These are phyloP conservation scores for Lentinula aciculospora DNA, from an alignment of 768 basidiomycete species.

Conservation along the genomic window DNA sequence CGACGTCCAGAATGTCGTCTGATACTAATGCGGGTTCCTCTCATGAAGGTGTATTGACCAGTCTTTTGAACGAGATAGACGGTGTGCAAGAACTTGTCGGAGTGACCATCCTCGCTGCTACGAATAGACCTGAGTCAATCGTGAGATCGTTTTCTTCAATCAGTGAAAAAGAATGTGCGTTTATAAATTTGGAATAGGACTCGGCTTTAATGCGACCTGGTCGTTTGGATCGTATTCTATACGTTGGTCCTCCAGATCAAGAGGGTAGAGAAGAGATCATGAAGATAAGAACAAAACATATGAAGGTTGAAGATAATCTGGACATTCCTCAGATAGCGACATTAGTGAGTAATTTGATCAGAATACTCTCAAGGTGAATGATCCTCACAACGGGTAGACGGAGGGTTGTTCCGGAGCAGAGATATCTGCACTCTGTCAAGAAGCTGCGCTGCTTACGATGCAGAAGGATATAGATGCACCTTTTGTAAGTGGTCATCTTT, in stretches of 20 bases:
- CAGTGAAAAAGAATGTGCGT: not conserved
- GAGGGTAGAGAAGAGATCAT: constrained; percentile 81
- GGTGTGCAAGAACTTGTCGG: constrained; percentile 92
- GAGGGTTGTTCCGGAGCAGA: constrained; percentile 97
- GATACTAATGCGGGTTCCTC: constrained; percentile 48
- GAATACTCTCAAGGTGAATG: not conserved
- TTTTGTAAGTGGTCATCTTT: constrained; percentile 43
- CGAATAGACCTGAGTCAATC: constrained; percentile 91
- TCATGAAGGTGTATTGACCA: constrained; percentile 89
- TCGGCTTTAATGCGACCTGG: constrained; percentile 94
- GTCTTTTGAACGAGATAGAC: constrained; percentile 96
- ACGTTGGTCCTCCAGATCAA: constrained; percentile 88
- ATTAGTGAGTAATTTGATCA: constrained; percentile 44
- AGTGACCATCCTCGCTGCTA: constrained; percentile 95
- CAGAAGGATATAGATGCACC: constrained; percentile 74
- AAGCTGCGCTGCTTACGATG: constrained; percentile 93
- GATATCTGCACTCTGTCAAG: constrained; percentile 87
- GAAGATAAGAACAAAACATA: constrained; percentile 65
- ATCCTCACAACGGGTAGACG: constrained; percentile 44
- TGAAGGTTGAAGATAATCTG: constrained; percentile 74
- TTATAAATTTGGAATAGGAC: constrained; percentile 49
- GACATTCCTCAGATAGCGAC: constrained; percentile 62
- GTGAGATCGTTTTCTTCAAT: constrained; percentile 35
- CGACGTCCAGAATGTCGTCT: constrained; percentile 64
- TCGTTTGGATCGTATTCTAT: constrained; percentile 88